Evolutionary conservation across 495 filamentous ascomycete genomes (phyloP), one percentile per base, ranked within the genome.

Genomic region (Recurvomyces mirabilis): DNA sequence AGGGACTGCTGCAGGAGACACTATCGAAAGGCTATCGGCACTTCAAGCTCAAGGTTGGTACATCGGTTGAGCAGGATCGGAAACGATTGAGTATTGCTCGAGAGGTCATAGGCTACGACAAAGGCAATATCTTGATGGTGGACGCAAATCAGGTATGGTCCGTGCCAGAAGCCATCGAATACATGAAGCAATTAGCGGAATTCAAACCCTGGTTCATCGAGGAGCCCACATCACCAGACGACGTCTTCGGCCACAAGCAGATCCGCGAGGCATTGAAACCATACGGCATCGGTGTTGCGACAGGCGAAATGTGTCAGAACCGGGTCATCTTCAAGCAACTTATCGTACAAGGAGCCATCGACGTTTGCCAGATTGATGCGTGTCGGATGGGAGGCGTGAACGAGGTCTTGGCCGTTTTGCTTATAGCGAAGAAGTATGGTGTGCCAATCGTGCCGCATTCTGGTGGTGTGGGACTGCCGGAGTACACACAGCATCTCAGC

Each of bases 141-240:
- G 87, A 94, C 67, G 87, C 87, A 9, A 94, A 94, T 68, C 87
- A 94, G 70, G 74, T 94, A 26, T 94, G 87, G 87, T 82, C 77
- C 31, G 87, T 94, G 21, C 86, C 86, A 12, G 84, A 94, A 63
- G 87, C 87, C 1, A 89, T 94, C 52, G 75, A 72, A 40, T 84
- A 87, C 70, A 93, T 93, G 86, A 67, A 79, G 43, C 60, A 82
- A 53, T 79, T 94, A 15, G 78, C 74, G 25, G 77, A 85, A 50
- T 94, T 84, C 71, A 79, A 81, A 68, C 87, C 87, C 32, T 94
- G 87, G 87, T 94, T 94, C 67, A 94, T 94, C 54, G 87, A 94
- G 65, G 87, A 94, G 71, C 87, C 87, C n/a, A 94, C 87, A 32
- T 85, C 80, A 31, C 87, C 87, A 12, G 87, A 94, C 55, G 87